These are phyloP conservation scores for Phytophthora pseudosyringae DNA, from an alignment of 352 stramenopile genomes.

Conservation along the genomic window DNA sequence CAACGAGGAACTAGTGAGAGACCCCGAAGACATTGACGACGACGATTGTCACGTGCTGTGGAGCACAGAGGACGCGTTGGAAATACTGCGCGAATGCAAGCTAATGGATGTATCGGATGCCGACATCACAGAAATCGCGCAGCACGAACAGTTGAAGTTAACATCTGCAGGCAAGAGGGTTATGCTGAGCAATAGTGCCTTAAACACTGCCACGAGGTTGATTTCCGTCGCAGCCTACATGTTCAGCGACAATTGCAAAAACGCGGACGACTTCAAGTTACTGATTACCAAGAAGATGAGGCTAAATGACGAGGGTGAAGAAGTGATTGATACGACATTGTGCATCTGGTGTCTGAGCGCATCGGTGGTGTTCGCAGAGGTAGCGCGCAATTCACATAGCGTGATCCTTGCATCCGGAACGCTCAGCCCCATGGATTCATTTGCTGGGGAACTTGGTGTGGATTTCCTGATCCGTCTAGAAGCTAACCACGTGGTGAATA, in stretches of 20 bases:
- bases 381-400: conserved; percentile 59
- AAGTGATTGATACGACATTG: conserved; percentile 57
- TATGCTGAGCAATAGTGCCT: conserved; percentile 50
- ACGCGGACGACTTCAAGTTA: conserved; percentile 82
- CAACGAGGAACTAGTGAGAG: conserved; percentile 35
- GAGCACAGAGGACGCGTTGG: conserved; percentile 65
- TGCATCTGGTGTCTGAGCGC: conserved; percentile 87
- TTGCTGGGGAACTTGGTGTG: conserved; percentile 76
- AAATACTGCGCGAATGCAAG: conserved; percentile 56
- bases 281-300: conserved; percentile 45
- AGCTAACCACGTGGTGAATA: conserved; percentile 86
- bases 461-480: conserved; percentile 85
- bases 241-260: conserved; percentile 69
- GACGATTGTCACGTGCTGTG: conserved; percentile 51
- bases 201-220: conserved; percentile 61
- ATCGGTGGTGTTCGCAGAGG: conserved; percentile 74
- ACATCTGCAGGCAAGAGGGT: conserved; percentile 25
- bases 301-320: conserved; percentile 36
- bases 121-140: conserved; percentile 27
- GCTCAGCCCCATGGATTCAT: conserved; percentile 87
- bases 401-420: conserved; percentile 85
- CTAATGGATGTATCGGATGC: conserved; percentile 5
- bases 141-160: conserved; percentile 25
- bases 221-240: conserved; percentile 81
- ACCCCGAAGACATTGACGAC: conserved; percentile 35